phyloP scores from a whole-genome alignment of 83 land plant genomes.

The Thuja plicata region DNA sequence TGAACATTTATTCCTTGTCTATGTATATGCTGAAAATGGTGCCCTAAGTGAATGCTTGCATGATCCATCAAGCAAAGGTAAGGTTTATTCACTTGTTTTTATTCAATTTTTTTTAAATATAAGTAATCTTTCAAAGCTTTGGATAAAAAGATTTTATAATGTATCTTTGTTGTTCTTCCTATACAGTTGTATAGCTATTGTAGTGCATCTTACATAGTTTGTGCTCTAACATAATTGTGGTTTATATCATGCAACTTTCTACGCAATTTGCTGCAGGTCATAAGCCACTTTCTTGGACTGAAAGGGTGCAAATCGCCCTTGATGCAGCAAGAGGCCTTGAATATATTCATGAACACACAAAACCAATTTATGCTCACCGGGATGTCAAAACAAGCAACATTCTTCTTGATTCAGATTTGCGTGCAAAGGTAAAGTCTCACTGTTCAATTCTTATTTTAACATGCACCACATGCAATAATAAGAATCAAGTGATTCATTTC shows the following conservation, averaged over 20 bases:
- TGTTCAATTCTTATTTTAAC: not conserved
- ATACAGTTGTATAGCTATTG: not conserved
- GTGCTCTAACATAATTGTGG: not conserved
- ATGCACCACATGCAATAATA: not conserved
- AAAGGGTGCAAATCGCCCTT: constrained; percentile 36
- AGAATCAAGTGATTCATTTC: not conserved
- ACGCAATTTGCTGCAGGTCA: constrained; percentile 15
- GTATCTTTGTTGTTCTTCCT: not conserved
- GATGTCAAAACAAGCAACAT: constrained; percentile 46
- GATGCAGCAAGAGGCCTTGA: constrained; percentile 39
- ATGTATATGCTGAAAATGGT: constrained; percentile 32
- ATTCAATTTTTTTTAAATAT: not conserved
- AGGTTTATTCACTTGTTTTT: not conserved
- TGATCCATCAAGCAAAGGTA: not conserved
- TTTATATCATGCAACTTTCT: not conserved
- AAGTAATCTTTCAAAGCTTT: not conserved
- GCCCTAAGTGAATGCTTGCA: constrained; percentile 25
- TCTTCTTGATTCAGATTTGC: constrained; percentile 27
- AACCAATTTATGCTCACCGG: constrained; percentile 32
- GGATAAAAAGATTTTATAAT: not conserved
- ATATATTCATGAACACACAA: constrained; percentile 32
- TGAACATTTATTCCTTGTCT: constrained; percentile 26
- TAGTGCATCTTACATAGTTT: not conserved
- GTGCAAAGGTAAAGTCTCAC: constrained; percentile 33
- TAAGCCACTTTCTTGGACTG: constrained; percentile 29